Percentiles rank a stretch among this genome's conserved stretches.
Conservation (phyloP, 768 basidiomycete genomes). For the Lactarius pseudohatsudake region DNA sequence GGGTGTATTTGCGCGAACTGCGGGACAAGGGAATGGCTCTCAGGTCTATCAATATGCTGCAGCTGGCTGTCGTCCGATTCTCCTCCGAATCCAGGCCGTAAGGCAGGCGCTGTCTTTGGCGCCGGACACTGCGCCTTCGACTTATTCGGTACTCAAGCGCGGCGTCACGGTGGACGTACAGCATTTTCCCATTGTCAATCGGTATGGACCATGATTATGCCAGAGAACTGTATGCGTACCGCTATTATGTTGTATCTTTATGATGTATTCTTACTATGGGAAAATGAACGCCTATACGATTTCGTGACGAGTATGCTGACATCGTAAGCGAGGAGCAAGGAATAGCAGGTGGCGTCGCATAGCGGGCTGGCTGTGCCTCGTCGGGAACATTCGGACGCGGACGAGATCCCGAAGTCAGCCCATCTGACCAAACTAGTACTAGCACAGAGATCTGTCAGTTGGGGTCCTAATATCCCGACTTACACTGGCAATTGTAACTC, state of each 20-base stretch:
- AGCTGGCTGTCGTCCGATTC: conserved; percentile 18
- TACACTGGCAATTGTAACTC: neutral
- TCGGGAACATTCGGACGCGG: neutral
- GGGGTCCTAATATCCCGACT: neutral
- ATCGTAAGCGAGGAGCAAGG: neutral
- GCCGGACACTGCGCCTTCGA: neutral
- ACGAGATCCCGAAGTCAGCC: neutral
- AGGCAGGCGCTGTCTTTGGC: neutral
- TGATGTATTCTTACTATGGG: conserved; percentile 13
- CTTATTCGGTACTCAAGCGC: neutral
- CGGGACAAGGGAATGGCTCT: conserved; percentile 4
- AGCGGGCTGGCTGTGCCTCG: neutral
- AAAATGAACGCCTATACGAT: neutral
- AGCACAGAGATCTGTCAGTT: neutral
- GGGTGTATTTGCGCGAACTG: conserved; percentile 17
- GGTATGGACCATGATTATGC: neutral
- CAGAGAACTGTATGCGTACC: neutral
- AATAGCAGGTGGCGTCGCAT: neutral
- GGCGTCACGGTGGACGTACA: neutral
- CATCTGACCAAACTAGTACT: neutral
- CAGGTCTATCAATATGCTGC: conserved; percentile 19
- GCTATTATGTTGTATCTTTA: conserved; percentile 13
- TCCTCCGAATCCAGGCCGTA: conserved; percentile 21
- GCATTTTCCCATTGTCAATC: neutral
- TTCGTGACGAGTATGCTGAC: neutral